These are phyloP conservation scores for Sindora glabra DNA, from an alignment of 306 rosid species.

Conservation along the genomic window DNA sequence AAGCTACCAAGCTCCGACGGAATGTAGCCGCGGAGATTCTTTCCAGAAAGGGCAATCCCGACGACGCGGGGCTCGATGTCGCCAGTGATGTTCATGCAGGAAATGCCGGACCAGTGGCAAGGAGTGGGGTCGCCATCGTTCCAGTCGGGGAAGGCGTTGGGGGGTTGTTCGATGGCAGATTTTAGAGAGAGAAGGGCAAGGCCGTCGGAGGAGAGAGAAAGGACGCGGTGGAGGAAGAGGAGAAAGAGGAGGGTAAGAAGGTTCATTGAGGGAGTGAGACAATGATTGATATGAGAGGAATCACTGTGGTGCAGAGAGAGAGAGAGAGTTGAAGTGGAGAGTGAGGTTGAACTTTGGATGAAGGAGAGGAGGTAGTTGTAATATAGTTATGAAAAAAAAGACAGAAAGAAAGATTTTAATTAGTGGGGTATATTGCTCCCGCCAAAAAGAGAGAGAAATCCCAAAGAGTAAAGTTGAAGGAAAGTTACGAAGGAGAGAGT, in stretches of 20 bases:
- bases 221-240: neutral
- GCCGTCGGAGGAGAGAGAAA: slow-evolving; percentile 75
- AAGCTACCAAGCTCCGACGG: slow-evolving; percentile 90
- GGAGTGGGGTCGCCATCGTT: slow-evolving; percentile 57
- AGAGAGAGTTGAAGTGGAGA: neutral
- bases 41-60: slow-evolving; percentile 62
- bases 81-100: slow-evolving; percentile 64
- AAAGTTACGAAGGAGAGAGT: too few relatives aligned
- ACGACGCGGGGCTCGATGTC: slow-evolving; percentile 63
- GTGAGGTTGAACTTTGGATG: too few relatives aligned
- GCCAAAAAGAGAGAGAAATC: too few relatives aligned
- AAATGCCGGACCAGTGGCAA: slow-evolving; percentile 81
- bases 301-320: neutral
- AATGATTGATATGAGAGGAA: neutral
- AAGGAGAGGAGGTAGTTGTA: too few relatives aligned
- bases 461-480: too few relatives aligned
- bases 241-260: neutral
- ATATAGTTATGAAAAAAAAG: too few relatives aligned
- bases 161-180: slow-evolving; percentile 61
- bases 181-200: slow-evolving; percentile 85
- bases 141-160: slow-evolving; percentile 63
- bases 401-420: too few relatives aligned
- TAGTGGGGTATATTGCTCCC: too few relatives aligned
- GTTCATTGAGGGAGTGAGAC: slow-evolving; percentile 10
- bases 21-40: slow-evolving; percentile 71